These are phyloP conservation scores for Mortierella sp. DNA, from an alignment of 371 early-diverging fungal species.

Conservation along the genomic window DNA sequence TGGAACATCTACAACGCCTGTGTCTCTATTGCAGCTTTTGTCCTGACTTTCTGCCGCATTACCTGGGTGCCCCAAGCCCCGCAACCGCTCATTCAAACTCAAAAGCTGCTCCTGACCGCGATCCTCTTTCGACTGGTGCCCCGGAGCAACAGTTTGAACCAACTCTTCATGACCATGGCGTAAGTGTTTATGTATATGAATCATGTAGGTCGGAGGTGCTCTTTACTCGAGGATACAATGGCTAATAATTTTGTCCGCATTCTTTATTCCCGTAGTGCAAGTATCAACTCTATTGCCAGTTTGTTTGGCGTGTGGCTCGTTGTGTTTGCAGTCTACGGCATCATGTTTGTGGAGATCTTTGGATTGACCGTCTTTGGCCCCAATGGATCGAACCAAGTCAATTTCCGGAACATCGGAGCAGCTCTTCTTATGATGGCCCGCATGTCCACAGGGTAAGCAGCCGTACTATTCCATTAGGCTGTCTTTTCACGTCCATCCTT, in stretches of 20 bases:
- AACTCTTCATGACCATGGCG: constrained; percentile 78
- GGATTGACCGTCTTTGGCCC: constrained; percentile 76
- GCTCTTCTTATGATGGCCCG: constrained; percentile 75
- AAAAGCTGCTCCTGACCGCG: constrained; percentile 75
- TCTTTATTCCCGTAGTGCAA: constrained; percentile 52
- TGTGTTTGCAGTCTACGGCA: constrained; percentile 73
- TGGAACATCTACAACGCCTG: constrained; percentile 76
- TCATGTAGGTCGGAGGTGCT: too few relatives aligned
- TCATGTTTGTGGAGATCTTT: constrained; percentile 82
- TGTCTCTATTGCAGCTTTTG: constrained; percentile 65
- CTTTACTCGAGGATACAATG: neutral
- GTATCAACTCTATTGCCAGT: constrained; percentile 72
- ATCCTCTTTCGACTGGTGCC: constrained; percentile 77
- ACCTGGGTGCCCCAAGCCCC: constrained; percentile 21
- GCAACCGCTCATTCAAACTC: constrained; percentile 66
- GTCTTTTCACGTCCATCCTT: too few relatives aligned
- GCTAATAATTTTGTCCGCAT: neutral
- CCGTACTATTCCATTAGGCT: too few relatives aligned
- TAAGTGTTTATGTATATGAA: constrained; percentile 59
- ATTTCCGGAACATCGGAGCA: constrained; percentile 70
- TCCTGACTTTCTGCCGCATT: constrained; percentile 61
- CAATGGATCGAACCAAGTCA: constrained; percentile 67
- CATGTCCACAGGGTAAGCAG: constrained; percentile 76
- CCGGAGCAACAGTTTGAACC: constrained; percentile 73
- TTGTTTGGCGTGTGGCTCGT: constrained; percentile 79